Conservation (phyloP, 257 asterid species). For the Avicennia marina region DNA sequence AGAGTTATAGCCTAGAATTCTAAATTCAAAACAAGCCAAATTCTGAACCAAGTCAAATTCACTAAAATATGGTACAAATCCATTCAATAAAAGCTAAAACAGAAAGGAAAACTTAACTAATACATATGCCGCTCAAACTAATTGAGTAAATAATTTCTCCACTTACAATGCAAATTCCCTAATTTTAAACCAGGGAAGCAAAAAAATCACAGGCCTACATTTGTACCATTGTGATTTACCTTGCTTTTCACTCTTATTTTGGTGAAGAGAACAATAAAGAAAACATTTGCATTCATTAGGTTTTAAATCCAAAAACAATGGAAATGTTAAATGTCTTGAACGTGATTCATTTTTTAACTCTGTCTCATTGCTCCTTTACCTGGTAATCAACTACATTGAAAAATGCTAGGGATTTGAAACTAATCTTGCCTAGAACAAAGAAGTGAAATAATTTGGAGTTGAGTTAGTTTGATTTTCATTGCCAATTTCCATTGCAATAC, state of each 20-base stretch:
- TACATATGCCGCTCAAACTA: too few relatives aligned
- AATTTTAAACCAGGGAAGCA: too few relatives aligned
- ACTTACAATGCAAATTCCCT: background rate
- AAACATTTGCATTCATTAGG: background rate
- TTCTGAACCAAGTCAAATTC: background rate
- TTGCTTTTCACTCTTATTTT: background rate
- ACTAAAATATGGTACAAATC: background rate
- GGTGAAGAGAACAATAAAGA: background rate
- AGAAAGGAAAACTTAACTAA: background rate
- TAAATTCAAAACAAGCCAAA: background rate
- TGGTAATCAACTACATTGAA: background rate
- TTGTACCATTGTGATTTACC: background rate
- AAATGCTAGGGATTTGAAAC: background rate
- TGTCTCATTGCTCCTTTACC: too few relatives aligned
- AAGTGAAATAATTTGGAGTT: too few relatives aligned
- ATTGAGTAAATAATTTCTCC: background rate
- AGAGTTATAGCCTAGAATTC: too few relatives aligned
- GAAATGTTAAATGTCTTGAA: too few relatives aligned
- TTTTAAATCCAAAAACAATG: background rate
- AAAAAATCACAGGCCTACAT: too few relatives aligned
- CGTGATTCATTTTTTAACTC: too few relatives aligned
- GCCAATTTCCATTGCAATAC: background rate
- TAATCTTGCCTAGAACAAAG: background rate
- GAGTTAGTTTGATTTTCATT: background rate
- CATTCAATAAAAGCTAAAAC: background rate